phyloP scores from a whole-genome alignment of 441 rosid species.

The Macaranga tanarius region DNA sequence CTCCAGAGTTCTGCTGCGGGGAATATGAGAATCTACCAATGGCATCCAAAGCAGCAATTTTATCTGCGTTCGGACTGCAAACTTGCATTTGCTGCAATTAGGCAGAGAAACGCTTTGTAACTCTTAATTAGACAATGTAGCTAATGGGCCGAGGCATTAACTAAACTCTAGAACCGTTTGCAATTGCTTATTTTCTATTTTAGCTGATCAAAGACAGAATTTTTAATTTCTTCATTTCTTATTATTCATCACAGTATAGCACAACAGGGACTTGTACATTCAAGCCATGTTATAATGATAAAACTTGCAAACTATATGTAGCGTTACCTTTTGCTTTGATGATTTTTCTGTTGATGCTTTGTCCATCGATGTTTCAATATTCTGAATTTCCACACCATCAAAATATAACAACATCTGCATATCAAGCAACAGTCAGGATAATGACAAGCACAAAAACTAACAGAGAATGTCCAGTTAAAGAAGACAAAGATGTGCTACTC shows the following conservation, averaged over 20 bases:
- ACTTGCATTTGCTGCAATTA: slow-evolving; percentile 39
- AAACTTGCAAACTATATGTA: background rate
- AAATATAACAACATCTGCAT: slow-evolving; percentile 62
- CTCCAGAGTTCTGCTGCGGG: slow-evolving; percentile 47
- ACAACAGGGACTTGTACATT: background rate
- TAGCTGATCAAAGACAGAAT: background rate
- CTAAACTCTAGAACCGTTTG: background rate
- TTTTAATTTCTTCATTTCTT: background rate
- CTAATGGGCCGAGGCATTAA: background rate
- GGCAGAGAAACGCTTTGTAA: background rate
- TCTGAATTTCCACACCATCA: slow-evolving; percentile 48
- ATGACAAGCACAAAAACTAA: background rate
- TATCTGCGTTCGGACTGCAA: slow-evolving; percentile 30
- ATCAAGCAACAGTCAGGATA: slow-evolving; percentile 19
- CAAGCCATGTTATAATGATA: background rate
- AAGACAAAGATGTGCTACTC: background rate
- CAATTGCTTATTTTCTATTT: background rate
- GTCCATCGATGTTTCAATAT: slow-evolving; percentile 35
- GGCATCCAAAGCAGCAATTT: slow-evolving; percentile 42
- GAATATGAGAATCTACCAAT: slow-evolving; percentile 62
- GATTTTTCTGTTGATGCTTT: slow-evolving; percentile 20
- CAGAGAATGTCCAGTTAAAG: background rate
- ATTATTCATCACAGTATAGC: background rate
- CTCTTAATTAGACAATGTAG: background rate
- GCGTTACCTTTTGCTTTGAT: slow-evolving; percentile 38